Conservation (phyloP, 2,329 filamentous ascomycete species). For the Colletotrichum sp. region DNA sequence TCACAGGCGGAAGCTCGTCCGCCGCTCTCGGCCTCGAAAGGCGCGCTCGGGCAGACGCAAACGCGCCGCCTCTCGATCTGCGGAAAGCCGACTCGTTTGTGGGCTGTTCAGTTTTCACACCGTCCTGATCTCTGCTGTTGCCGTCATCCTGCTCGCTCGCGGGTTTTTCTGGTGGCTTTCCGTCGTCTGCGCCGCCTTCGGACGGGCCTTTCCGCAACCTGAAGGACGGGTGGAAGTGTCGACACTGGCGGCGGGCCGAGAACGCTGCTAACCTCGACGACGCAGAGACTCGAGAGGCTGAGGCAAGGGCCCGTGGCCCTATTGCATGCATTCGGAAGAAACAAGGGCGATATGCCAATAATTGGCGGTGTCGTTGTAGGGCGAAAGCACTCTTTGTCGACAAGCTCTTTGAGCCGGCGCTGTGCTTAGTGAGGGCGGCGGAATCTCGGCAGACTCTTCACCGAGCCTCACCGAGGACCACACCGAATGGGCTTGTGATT, state of each 20-base stretch:
- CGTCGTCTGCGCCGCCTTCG: constrained; percentile 16
- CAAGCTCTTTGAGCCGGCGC: not conserved
- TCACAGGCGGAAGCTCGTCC: constrained; percentile 53
- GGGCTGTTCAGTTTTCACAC: not conserved
- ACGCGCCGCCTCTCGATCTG: constrained; percentile 14
- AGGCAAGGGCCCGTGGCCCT: constrained; percentile 27
- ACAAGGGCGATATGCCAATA: constrained; percentile 13
- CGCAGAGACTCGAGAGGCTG: constrained; percentile 14
- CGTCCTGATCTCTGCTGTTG: constrained; percentile 1
- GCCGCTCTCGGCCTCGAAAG: constrained; percentile 35
- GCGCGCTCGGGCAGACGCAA: constrained; percentile 33
- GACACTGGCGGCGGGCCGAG: constrained; percentile 18
- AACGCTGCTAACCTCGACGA: constrained; percentile 12
- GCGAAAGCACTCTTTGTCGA: not conserved
- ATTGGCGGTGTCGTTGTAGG: constrained; percentile 17
- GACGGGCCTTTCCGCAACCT: constrained; percentile 12
- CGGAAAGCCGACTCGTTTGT: constrained; percentile 11
- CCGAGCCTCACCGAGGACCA: constrained; percentile 2
- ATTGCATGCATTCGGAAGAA: constrained; percentile 29
- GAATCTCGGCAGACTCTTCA: constrained; percentile 22
- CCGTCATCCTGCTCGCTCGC: constrained; percentile 14
- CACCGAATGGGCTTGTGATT: not conserved
- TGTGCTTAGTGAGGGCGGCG: constrained; percentile 17
- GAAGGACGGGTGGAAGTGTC: constrained; percentile 21
- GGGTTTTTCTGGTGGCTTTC: constrained; percentile 21